Evolutionary conservation across 495 filamentous ascomycete genomes (phyloP), one percentile per base, ranked within the genome.

Genomic region (Venustampulla echinocandica): DNA sequence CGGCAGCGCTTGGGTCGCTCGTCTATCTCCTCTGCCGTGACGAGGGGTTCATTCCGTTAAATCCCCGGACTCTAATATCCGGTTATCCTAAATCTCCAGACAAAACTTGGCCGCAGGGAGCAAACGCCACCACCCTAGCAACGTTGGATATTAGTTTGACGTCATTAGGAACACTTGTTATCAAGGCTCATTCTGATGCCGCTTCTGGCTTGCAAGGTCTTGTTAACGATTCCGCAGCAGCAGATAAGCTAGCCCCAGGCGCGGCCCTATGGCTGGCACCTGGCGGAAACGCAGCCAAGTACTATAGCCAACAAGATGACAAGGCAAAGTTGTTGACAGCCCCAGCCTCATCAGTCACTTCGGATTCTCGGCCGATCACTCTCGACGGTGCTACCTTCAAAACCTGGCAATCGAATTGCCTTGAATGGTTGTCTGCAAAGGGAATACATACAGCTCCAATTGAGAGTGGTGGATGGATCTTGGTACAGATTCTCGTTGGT

Each of bases 201-300:
- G 51, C 53, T 6, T 41, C 38, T 18, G 54, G 54, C 13, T 48
- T 60, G 1, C 45, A 42, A 32, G 39, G 41, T 21, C 20, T 55
- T 36, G 18, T 15, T 4, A 24, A 3, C 15, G 13, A 11, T 36
- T 36, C 50, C 35, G 17, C n/a, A 4, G 40, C 36, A 21, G 9
- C 18, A 14, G 25, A 42, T 3, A 38, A 34, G n/a, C 23, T 50
- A 13, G 30, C n/a, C 18, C 39, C 34, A 14, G 57, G 57, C 10
- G 44, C 49, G 18, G 22, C 51, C 13, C 48, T 76, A n/a, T 75
- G 71, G 71, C 61, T 76, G 15, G 67, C 68, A 32, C 73, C 73
- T 2, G 67, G 64, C 35, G 71, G 73, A 17, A 67, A 67, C 13
- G 60, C 74, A 49, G 70, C 70, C 4, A 65, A 65, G 42, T 60